phyloP scores from a whole-genome alignment of 257 asterid species.

The Solanum piurae region DNA sequence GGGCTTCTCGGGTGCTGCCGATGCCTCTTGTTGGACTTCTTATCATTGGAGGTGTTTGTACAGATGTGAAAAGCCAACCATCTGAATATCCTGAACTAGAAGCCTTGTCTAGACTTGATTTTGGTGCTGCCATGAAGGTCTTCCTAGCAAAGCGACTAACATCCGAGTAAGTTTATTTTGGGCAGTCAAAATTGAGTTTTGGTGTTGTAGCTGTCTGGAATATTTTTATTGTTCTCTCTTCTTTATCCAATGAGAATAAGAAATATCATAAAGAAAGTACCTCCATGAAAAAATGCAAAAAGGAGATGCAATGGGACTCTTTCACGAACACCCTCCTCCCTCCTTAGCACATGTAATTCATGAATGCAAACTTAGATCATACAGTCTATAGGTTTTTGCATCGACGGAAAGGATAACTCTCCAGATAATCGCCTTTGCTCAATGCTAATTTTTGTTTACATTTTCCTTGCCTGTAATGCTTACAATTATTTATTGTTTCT shows the following conservation, averaged over 20 bases:
- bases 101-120: slow-evolving; percentile 90
- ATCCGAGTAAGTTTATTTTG: slow-evolving; percentile 57
- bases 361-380: neutral
- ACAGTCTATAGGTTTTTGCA: neutral
- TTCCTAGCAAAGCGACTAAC: slow-evolving; percentile 88
- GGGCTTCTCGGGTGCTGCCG: slow-evolving; percentile 88
- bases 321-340: neutral
- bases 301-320: neutral
- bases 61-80: slow-evolving; percentile 53
- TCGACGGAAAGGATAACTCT: neutral
- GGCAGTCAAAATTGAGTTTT: neutral
- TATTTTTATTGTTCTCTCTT: neutral
- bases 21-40: slow-evolving; percentile 96
- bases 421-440: neutral
- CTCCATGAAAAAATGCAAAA: neutral
- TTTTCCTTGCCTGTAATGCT: neutral
- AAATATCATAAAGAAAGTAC: neutral
- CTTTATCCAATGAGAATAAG: neutral
- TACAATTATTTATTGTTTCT: neutral
- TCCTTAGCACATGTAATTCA: neutral
- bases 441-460: neutral
- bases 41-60: slow-evolving; percentile 78
- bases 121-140: slow-evolving; percentile 92
- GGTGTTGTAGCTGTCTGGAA: neutral
- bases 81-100: slow-evolving; percentile 67